These are phyloP conservation scores for Wickerhamomyces sp. DNA, from an alignment of 1,139 yeast species.

Conservation along the genomic window DNA sequence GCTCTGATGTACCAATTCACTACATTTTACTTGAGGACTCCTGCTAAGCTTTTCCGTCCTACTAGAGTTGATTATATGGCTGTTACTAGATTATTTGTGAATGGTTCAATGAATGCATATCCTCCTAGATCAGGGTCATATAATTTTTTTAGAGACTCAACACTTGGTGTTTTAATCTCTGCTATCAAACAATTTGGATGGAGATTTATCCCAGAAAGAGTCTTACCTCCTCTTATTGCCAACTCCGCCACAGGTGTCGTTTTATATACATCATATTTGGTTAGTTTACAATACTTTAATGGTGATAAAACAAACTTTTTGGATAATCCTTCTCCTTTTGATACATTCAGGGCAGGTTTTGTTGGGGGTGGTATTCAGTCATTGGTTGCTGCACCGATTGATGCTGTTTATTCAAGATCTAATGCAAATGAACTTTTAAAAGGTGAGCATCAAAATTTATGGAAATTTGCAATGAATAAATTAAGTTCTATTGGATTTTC, in stretches of 20 bases:
- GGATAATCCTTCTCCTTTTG: constrained; percentile 33
- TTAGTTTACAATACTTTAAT: constrained; percentile 37
- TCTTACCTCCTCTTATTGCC: constrained; percentile 81
- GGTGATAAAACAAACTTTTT: constrained; percentile 23
- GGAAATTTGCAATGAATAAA: constrained; percentile 71
- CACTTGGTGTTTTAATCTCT: constrained; percentile 63
- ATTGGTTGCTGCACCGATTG: constrained; percentile 90
- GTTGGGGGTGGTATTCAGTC: constrained; percentile 85
- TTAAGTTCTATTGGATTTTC: constrained; percentile 68
- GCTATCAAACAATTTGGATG: constrained; percentile 80
- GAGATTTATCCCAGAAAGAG: constrained; percentile 78
- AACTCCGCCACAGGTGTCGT: constrained; percentile 86
- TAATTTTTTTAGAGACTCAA: constrained; percentile 68
- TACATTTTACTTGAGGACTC: constrained; percentile 73
- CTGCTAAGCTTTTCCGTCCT: constrained; percentile 84
- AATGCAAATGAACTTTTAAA: constrained; percentile 66
- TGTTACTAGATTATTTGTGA: constrained; percentile 46
- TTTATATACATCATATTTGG: constrained; percentile 74
- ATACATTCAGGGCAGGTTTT: constrained; percentile 77
- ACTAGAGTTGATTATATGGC: constrained; percentile 83
- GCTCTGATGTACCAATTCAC: constrained; percentile 80
- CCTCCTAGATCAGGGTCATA: constrained; percentile 46
- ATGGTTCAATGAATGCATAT: constrained; percentile 10
- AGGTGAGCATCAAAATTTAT: constrained; percentile 65
- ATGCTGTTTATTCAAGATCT: constrained; percentile 83